Percentiles rank a stretch among this genome's conserved stretches.
These are phyloP conservation scores for Hyaloperonospora arabidopsidis DNA, from an alignment of 352 stramenopile species.

Conservation along the genomic window DNA sequence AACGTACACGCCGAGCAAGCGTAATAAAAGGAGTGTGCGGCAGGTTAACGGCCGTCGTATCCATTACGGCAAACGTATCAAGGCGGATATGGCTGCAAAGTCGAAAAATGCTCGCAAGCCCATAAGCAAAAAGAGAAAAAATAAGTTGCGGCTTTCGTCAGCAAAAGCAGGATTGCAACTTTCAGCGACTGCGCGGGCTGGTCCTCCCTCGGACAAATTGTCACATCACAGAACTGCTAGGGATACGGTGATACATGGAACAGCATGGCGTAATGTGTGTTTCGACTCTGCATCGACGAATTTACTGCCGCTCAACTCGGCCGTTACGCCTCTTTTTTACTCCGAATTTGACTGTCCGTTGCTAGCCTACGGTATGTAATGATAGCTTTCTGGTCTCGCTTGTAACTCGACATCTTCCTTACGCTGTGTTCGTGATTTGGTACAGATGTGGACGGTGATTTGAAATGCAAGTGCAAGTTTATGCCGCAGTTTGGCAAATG, in stretches of 20 bases:
- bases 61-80: constrained; percentile 16
- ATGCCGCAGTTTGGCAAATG: constrained; percentile 39
- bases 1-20: constrained; percentile 15
- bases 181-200: constrained; percentile 4
- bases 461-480: constrained; percentile 42
- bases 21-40: constrained; percentile 8
- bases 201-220: constrained; percentile 29
- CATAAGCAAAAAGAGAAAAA: constrained; percentile 16
- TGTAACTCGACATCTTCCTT: constrained; percentile 6
- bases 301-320: constrained; percentile 23
- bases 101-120: constrained; percentile 8
- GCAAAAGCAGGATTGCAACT: constrained; percentile 10
- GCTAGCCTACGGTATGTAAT: constrained; percentile 35
- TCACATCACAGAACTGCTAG: constrained; percentile 19
- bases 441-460: constrained; percentile 37
- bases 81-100: constrained; percentile 7
- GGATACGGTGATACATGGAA: constrained; percentile 42
- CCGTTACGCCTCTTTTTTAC: constrained; percentile 18
- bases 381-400: not conserved
- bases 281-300: constrained; percentile 32
- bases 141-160: constrained; percentile 13
- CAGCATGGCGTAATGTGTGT: constrained; percentile 36
- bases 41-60: not conserved
- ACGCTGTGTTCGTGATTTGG: constrained; percentile 2
- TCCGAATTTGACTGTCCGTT: constrained; percentile 31